Conservation (phyloP, 495 filamentous ascomycete genomes). For the Staphylotrichum tortipilum region DNA sequence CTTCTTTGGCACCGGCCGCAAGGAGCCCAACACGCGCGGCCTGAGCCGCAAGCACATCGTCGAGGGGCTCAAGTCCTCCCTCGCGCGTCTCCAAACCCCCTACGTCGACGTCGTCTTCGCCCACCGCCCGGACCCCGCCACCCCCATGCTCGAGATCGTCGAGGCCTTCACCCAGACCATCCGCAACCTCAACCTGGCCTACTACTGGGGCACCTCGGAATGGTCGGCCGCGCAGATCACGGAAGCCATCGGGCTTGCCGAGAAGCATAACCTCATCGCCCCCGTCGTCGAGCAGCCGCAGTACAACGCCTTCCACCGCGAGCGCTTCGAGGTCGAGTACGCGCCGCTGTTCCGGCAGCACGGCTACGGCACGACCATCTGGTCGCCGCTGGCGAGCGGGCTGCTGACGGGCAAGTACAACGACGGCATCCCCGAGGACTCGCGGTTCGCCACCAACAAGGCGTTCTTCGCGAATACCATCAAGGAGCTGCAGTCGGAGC, state of each 20-base stretch:
- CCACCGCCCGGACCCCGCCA: slow-evolving; percentile 72
- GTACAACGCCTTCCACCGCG: slow-evolving; percentile 68
- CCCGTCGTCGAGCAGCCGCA: slow-evolving; percentile 78
- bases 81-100: slow-evolving; percentile 61
- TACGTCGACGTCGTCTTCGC: slow-evolving; percentile 80
- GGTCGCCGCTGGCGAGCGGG: slow-evolving; percentile 60
- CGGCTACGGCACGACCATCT: slow-evolving; percentile 63
- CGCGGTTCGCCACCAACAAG: slow-evolving; percentile 42
- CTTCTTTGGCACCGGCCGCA: slow-evolving; percentile 29
- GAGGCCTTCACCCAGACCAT: slow-evolving; percentile 78
- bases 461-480: slow-evolving; percentile 33
- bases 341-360: slow-evolving; percentile 52
- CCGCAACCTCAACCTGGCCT: slow-evolving; percentile 59
- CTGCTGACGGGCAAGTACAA: slow-evolving; percentile 78
- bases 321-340: slow-evolving; percentile 72
- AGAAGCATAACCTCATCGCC: slow-evolving; percentile 66
- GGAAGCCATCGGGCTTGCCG: slow-evolving; percentile 65
- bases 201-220: slow-evolving; percentile 90
- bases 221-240: slow-evolving; percentile 78
- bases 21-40: slow-evolving; percentile 57
- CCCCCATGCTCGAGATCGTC: slow-evolving; percentile 81
- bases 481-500: slow-evolving; percentile 26
- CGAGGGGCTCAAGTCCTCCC: slow-evolving; percentile 45
- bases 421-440: slow-evolving; percentile 50
- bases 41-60: slow-evolving; percentile 69